These are phyloP conservation scores for Sorghum bicolor DNA, from an alignment of 176 grass and related monocot genomes.

Conservation along the genomic window DNA sequence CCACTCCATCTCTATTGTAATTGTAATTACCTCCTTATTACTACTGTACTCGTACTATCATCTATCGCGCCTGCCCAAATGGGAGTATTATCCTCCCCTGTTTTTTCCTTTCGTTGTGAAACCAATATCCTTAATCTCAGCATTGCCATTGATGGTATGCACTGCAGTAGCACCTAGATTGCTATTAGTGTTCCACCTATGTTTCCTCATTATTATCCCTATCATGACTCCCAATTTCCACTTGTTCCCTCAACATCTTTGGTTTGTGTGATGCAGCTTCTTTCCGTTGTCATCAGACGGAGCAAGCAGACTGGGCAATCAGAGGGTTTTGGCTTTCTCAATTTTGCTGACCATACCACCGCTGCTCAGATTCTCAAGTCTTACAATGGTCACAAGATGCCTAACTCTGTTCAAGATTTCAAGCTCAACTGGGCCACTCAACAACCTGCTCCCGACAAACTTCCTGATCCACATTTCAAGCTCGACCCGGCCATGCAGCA, in stretches of 20 bases:
- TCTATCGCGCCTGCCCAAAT: neutral
- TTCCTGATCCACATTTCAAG: neutral
- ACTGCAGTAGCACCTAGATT: neutral
- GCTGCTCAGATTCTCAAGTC: conserved; percentile 53
- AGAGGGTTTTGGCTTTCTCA: conserved; percentile 65
- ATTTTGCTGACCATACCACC: conserved; percentile 35
- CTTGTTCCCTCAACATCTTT: neutral
- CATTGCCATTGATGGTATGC: neutral
- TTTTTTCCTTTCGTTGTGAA: neutral
- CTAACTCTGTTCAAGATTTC: conserved; percentile 46
- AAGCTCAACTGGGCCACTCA: conserved; percentile 51
- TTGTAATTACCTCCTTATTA: neutral
- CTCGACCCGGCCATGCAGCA: neutral
- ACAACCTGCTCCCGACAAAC: conserved; percentile 17
- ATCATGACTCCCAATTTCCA: neutral
- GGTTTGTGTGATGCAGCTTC: conserved; percentile 24
- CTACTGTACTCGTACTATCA: neutral
- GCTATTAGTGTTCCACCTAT: neutral
- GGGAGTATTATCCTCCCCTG: neutral
- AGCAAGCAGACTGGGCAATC: conserved; percentile 44
- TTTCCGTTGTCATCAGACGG: conserved; percentile 42
- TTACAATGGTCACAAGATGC: conserved; percentile 78
- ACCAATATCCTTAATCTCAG: neutral
- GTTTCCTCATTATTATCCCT: neutral
- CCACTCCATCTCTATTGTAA: neutral